These are phyloP conservation scores for Trypanosoma theileri DNA, from an alignment of 208 protist species.

Conservation along the genomic window DNA sequence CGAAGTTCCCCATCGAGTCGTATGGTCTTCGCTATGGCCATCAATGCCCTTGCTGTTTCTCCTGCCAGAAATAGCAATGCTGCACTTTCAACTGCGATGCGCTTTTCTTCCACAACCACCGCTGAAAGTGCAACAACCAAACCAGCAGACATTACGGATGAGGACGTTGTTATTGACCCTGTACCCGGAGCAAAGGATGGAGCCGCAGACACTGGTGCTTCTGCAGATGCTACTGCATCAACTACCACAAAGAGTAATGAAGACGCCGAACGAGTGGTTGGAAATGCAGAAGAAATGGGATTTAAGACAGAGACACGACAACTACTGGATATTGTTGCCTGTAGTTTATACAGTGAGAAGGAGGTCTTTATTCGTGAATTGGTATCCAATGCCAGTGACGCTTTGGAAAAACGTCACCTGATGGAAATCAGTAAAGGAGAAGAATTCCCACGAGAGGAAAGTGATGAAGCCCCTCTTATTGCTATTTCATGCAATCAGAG, in stretches of 20 bases:
- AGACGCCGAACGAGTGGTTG: constrained; percentile 62
- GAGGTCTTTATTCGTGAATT: constrained; percentile 98
- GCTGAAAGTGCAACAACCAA: constrained; percentile 30
- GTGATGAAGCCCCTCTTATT: constrained; percentile 83
- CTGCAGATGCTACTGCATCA: constrained; percentile 13
- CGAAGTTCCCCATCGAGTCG: constrained; percentile 13
- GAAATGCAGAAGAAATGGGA: constrained; percentile 80
- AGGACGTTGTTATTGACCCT: constrained; percentile 86
- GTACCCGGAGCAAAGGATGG: constrained; percentile 28
- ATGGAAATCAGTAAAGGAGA: constrained; percentile 81
- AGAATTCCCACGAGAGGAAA: constrained; percentile 71
- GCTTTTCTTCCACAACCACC: constrained; percentile 26
- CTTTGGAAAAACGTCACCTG: constrained; percentile 95
- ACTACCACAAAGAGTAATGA: constrained; percentile 22
- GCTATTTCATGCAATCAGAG: constrained; percentile 90
- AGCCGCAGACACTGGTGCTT: constrained; percentile 20
- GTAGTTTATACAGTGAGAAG: constrained; percentile 97
- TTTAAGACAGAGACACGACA: constrained; percentile 99
- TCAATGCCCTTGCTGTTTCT: constrained; percentile 28
- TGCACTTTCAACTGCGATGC: constrained; percentile 5
- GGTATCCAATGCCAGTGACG: constrained; percentile 97
- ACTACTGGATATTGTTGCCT: constrained; percentile 97
- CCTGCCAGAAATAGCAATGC: neutral
- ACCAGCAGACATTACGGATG: constrained; percentile 53
- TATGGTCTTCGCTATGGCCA: constrained; percentile 6